These are phyloP conservation scores for Tillandsia fasciculata DNA, from an alignment of 176 grass and related monocot species.

Conservation along the genomic window DNA sequence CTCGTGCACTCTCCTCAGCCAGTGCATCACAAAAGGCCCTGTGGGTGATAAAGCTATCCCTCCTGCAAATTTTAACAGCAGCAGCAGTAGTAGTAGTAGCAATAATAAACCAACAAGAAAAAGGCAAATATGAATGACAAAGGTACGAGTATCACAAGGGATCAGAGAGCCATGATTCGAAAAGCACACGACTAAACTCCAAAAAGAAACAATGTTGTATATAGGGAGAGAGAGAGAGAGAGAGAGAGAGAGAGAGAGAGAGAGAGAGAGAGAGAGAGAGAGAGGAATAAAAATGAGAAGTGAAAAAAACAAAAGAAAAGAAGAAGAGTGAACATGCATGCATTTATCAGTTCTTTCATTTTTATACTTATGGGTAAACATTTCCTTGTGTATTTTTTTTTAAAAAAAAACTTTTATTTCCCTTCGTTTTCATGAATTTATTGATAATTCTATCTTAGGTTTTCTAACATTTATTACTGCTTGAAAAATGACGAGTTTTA, in stretches of 20 bases:
- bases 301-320: too few relatives aligned
- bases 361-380: too few relatives aligned
- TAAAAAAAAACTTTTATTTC: too few relatives aligned
- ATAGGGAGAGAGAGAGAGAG: neutral
- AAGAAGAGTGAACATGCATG: too few relatives aligned
- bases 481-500: too few relatives aligned
- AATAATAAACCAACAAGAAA: neutral
- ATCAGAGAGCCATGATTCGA: constrained; percentile 2
- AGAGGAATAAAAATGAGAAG: neutral
- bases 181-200: constrained; percentile 23
- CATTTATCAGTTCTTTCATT: too few relatives aligned
- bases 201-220: constrained; percentile 21
- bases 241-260: neutral
- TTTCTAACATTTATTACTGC: too few relatives aligned
- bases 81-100: neutral
- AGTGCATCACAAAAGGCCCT: constrained; percentile 94
- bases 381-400: too few relatives aligned
- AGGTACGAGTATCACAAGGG: constrained; percentile 24
- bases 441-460: too few relatives aligned
- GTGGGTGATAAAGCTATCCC: constrained; percentile 99
- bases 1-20: constrained; percentile 96
- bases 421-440: too few relatives aligned
- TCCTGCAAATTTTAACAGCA: constrained; percentile 23
- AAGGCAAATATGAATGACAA: neutral
- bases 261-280: too few relatives aligned